Evolutionary conservation across 2,329 filamentous ascomycete species (phyloP), one percentile per base, ranked within the genome.

Genomic region (Penicillium brevicompactum): DNA sequence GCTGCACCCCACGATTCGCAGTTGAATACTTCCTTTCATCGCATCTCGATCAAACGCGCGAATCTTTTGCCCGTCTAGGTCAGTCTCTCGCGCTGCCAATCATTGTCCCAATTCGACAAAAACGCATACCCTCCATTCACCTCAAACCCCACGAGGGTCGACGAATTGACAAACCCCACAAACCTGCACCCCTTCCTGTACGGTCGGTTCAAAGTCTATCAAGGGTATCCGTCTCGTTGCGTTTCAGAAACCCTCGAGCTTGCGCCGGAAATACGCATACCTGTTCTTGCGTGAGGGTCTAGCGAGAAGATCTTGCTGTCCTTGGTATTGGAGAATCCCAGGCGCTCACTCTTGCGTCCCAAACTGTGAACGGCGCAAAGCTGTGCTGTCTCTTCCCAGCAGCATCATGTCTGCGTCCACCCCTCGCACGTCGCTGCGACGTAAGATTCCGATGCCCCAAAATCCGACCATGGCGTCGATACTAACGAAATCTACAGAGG

Each of bases 401-500:
- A 38, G 34, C 59, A 62, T 52, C 16, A 66, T 66, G 63, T 65
- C 63, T 46, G 60, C 46, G 18, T 56, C 62, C 32, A 65, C 62
- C 32, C 62, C 63, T n/a, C 63, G 63, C 46, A 64, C 62, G 21
- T 66, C 63, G 24, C 55, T 66, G 31, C 62, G 63, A 55, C 63
- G 63, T 66, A 62, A 51, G 62, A 38, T 21, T 22, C 21, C 34
- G 18, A 38, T 10, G 21, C 10, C 47, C 34, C 4, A 38, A 7
- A 13, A 2, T 31, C 30, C 5, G 10, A n/a, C 10, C 24, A 18
- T 38, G 18, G 16, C 18, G 10, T 4, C 21, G 32, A 27, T 54
- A 43, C 61, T 69, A 51, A 65, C 58, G 43, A 11, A 22, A 34
- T 42, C 22, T 31, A 48, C 51, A 75, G 73, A 75, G 66, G 73